phyloP scores from a whole-genome alignment of 345 rosid genomes.

The Moricandia moricandioides region DNA sequence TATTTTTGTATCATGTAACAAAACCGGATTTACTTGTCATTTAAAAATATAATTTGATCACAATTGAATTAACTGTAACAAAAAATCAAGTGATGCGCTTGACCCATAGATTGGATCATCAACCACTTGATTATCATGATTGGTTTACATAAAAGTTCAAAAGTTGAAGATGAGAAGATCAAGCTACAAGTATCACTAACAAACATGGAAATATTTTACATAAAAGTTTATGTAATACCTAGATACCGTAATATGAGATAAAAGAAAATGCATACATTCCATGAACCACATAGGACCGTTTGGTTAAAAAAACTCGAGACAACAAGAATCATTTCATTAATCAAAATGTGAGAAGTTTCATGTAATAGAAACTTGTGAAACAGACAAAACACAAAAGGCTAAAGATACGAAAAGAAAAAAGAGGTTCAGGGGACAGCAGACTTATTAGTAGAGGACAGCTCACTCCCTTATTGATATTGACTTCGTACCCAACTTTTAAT shows the following conservation, averaged over 20 bases:
- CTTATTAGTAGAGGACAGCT: conserved; percentile 36
- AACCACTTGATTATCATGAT: neutral
- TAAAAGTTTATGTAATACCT: neutral
- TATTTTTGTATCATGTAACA: neutral
- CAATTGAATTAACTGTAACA: neutral
- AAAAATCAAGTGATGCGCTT: neutral
- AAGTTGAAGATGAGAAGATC: too few relatives aligned
- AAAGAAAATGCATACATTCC: neutral
- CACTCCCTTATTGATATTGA: conserved; percentile 34
- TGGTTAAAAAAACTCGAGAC: neutral
- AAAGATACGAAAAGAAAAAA: conserved; percentile 16
- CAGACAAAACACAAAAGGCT: conserved; percentile 32
- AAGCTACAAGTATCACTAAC: neutral
- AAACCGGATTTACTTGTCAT: neutral
- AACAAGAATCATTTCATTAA: neutral
- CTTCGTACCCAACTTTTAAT: conserved; percentile 31
- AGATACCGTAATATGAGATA: neutral
- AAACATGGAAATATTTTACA: neutral
- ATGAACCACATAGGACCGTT: conserved; percentile 18
- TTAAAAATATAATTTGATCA: neutral
- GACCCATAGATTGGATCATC: neutral
- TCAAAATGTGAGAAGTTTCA: conserved; percentile 14
- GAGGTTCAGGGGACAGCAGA: conserved; percentile 20
- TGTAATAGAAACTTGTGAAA: conserved; percentile 18
- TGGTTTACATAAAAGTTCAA: neutral